Evolutionary conservation across 2,329 filamentous ascomycete genomes (phyloP).

Genomic region (Aspergillus ruber): DNA sequence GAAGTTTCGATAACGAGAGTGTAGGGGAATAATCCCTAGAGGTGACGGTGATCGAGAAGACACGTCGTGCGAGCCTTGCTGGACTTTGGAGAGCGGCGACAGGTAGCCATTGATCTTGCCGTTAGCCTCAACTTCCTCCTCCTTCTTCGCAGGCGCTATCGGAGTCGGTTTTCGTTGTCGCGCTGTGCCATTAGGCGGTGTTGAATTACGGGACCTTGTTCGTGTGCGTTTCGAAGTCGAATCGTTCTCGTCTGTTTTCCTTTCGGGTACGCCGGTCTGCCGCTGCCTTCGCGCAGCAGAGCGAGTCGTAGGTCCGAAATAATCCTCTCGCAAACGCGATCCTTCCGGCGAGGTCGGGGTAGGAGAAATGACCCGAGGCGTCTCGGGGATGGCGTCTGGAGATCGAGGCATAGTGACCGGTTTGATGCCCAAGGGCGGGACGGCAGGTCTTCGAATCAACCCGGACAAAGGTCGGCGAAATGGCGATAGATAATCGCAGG

Average conservation of each 20-base stretch:
- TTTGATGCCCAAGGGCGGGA: conserved; percentile 44
- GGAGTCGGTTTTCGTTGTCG: conserved; percentile 43
- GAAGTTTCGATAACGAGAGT: conserved; percentile 82
- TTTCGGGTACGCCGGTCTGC: conserved; percentile 43
- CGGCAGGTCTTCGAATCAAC: conserved; percentile 26
- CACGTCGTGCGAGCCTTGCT: conserved; percentile 75
- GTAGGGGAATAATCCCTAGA: conserved; percentile 88
- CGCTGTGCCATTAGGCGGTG: conserved; percentile 31
- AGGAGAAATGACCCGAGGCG: conserved; percentile 82
- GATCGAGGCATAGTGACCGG: conserved; percentile 37
- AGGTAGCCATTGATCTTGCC: conserved; percentile 34
- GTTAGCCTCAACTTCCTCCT: conserved; percentile 33
- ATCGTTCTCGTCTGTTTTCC: conserved; percentile 45
- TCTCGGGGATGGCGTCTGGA: conserved; percentile 60
- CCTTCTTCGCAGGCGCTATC: conserved; percentile 34
- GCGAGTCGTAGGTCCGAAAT: conserved; percentile 70
- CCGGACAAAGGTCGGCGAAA: conserved; percentile 19
- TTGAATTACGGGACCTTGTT: conserved; percentile 51
- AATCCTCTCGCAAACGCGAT: conserved; percentile 49
- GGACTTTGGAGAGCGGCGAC: conserved; percentile 39
- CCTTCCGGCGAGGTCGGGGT: conserved; percentile 62
- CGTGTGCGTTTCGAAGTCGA: conserved; percentile 53
- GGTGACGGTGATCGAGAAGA: conserved; percentile 81
- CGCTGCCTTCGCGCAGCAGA: conserved; percentile 58
- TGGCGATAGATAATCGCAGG: conserved; percentile 13